Percentiles rank a stretch among this genome's conserved stretches.
Conservation (phyloP, 2,329 filamentous ascomycete genomes). For the Fusarium oxysporum region DNA sequence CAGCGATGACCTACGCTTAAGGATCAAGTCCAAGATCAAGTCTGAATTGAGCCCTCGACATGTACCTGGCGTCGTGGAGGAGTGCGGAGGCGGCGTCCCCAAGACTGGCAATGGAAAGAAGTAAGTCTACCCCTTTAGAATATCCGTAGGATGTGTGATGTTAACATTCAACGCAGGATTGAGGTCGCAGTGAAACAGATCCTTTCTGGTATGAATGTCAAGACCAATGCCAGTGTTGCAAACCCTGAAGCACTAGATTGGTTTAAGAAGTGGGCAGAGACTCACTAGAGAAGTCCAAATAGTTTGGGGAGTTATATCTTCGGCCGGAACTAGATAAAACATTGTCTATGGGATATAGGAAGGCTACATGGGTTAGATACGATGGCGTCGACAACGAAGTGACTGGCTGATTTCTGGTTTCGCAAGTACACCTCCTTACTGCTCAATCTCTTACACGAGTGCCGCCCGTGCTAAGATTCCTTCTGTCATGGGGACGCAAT, state of each 20-base stretch:
- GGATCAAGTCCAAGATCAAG: conserved; percentile 76
- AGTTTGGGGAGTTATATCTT: background rate
- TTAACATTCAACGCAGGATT: conserved; percentile 65
- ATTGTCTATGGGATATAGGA: background rate
- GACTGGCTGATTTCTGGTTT: background rate
- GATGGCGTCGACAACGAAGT: background rate
- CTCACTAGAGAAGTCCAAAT: conserved; percentile 51
- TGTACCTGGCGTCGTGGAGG: conserved; percentile 85
- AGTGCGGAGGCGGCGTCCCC: conserved; percentile 84
- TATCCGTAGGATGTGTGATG: background rate
- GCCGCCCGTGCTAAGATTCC: background rate
- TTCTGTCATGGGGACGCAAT: background rate
- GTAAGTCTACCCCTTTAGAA: conserved; percentile 59
- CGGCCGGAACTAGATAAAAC: conserved; percentile 18
- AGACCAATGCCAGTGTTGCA: conserved; percentile 92
- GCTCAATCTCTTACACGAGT: background rate
- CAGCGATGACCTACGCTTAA: conserved; percentile 67
- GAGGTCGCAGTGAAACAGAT: conserved; percentile 98
- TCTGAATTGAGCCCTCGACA: conserved; percentile 88
- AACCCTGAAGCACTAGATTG: conserved; percentile 90
- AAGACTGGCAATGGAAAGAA: conserved; percentile 97
- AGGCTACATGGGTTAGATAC: background rate
- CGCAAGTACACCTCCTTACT: background rate
- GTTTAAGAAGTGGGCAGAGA: conserved; percentile 82
- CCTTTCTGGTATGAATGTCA: conserved; percentile 85